phyloP scores from a whole-genome alignment of 208 protist genomes.

The Trypanosoma platydactyli region DNA sequence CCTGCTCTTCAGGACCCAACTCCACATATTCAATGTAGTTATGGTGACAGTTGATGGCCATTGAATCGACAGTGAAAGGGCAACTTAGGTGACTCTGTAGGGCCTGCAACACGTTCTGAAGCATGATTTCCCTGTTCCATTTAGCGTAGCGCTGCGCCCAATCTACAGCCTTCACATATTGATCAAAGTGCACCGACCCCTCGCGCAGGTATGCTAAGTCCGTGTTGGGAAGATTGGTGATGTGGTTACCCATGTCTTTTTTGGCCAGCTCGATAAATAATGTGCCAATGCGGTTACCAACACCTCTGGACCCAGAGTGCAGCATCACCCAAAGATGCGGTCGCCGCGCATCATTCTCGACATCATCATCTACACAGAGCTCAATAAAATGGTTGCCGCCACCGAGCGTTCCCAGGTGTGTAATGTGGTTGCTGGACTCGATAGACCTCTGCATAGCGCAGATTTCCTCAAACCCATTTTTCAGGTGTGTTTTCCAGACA shows the following conservation, averaged over 20 bases:
- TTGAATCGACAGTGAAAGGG: constrained; percentile 41
- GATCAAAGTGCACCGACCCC: constrained; percentile 75
- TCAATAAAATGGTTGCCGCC: constrained; percentile 92
- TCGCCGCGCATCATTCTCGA: not conserved
- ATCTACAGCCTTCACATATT: constrained; percentile 81
- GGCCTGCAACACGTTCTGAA: constrained; percentile 62
- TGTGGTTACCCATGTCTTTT: constrained; percentile 67
- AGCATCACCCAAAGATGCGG: constrained; percentile 88
- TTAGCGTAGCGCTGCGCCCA: constrained; percentile 85
- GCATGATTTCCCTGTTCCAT: constrained; percentile 84
- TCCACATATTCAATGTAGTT: constrained; percentile 80
- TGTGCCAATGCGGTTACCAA: constrained; percentile 86
- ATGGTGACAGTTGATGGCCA: constrained; percentile 91
- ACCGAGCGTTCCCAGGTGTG: constrained; percentile 88
- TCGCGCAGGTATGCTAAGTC: constrained; percentile 83
- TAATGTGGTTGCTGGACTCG: constrained; percentile 70
- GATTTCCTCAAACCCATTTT: constrained; percentile 63
- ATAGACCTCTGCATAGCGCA: constrained; percentile 45
- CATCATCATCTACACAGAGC: constrained; percentile 76
- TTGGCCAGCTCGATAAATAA: constrained; percentile 85
- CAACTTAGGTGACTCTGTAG: constrained; percentile 39
- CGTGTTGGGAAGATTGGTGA: constrained; percentile 51
- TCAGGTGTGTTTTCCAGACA: constrained; percentile 64
- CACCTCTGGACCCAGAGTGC: constrained; percentile 86
- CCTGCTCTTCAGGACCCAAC: constrained; percentile 30